phyloP scores from a whole-genome alignment of 768 basidiomycete species.

The Lentinula sp. region DNA sequence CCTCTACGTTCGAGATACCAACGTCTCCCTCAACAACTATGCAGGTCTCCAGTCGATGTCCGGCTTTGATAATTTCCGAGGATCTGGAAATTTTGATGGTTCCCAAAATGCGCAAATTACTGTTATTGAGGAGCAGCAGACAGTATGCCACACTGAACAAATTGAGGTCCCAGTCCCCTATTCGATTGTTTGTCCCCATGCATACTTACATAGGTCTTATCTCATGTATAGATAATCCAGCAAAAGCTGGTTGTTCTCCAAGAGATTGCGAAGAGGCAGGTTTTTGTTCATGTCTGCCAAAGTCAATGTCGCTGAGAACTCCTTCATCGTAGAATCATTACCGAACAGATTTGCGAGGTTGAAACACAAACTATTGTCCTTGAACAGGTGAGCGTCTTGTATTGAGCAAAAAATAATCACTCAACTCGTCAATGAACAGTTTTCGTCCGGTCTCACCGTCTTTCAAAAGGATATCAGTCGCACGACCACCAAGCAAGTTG shows the following conservation, averaged over 20 bases:
- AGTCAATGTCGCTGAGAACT: neutral
- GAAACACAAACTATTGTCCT: conserved; percentile 22
- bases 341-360: conserved; percentile 24
- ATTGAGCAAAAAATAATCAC: neutral
- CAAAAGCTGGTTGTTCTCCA: conserved; percentile 21
- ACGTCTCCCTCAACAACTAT: conserved; percentile 14
- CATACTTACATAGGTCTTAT: neutral
- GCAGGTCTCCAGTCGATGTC: conserved; percentile 11
- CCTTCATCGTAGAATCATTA: conserved; percentile 14
- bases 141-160: conserved; percentile 13
- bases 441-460: conserved; percentile 7
- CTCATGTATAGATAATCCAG: conserved; percentile 15
- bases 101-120: conserved; percentile 12
- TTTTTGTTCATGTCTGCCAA: neutral
- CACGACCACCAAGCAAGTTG: conserved; percentile 12
- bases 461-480: conserved; percentile 17
- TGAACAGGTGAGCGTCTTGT: conserved; percentile 9
- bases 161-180: conserved; percentile 1
- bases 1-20: conserved; percentile 3
- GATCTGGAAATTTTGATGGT: conserved; percentile 15
- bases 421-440: neutral
- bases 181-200: neutral
- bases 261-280: conserved; percentile 21
- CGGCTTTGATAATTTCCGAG: conserved; percentile 11
- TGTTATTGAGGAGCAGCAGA: conserved; percentile 14